Percentiles rank a stretch among this genome's conserved stretches.
Evolutionary conservation across 768 basidiomycete species (phyloP).

Genomic region (Hygrophorus russula): DNA sequence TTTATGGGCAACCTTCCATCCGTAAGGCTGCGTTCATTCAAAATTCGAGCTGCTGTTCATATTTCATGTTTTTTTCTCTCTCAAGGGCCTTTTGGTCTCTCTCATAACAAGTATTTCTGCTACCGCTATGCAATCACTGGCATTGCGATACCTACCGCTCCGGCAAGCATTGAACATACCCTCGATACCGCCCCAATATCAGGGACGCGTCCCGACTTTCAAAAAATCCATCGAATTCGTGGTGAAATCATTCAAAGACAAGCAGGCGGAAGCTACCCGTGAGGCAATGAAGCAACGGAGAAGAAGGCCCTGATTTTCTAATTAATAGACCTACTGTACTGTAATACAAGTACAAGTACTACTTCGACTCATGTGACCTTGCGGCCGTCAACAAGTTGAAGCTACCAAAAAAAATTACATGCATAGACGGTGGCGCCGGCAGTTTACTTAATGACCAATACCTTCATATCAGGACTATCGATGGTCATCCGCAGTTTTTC

Average conservation of each 20-base stretch:
- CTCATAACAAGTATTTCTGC: conserved; percentile 28
- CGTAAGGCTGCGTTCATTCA: conserved; percentile 30
- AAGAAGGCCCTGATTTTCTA: background rate
- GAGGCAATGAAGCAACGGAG: conserved; percentile 5
- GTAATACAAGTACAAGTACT: no score
- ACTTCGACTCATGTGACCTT: no score
- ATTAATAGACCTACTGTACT: no score
- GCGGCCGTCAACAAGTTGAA: no score
- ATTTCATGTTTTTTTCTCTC: background rate
- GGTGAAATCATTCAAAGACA: conserved; percentile 13
- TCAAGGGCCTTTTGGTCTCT: conserved; percentile 30
- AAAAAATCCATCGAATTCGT: conserved; percentile 14
- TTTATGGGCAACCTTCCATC: conserved; percentile 49
- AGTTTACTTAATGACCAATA: no score
- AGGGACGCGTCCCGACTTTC: conserved; percentile 21
- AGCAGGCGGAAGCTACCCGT: background rate
- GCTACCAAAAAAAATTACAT: no score
- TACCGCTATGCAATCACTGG: conserved; percentile 38
- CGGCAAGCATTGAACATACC: conserved; percentile 30
- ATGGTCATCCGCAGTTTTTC: no score
- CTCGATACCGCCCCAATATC: conserved; percentile 16
- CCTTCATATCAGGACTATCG: no score
- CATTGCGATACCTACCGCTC: conserved; percentile 31
- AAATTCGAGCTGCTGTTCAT: background rate
- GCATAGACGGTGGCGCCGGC: no score